Conservation (phyloP, 495 filamentous ascomycete species). For the Venustampulla echinocandica region DNA sequence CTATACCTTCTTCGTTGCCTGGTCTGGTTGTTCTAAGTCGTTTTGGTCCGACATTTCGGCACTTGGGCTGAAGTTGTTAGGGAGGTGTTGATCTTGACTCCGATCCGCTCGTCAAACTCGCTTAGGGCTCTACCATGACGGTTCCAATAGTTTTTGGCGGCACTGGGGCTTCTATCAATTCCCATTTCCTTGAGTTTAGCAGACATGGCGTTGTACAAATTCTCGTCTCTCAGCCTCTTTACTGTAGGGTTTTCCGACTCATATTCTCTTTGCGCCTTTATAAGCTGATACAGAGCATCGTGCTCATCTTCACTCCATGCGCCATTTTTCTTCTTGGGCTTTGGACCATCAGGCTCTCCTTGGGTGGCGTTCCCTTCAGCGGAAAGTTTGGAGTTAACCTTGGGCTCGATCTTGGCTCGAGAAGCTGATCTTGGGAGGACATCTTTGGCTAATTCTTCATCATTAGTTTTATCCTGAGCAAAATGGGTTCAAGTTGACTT, state of each 20-base stretch:
- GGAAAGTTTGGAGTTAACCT: too few relatives aligned
- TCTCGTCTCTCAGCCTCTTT: background rate
- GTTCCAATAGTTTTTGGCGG: conserved; percentile 13
- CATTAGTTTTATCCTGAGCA: too few relatives aligned
- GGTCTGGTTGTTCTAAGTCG: too few relatives aligned
- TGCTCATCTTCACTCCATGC: background rate
- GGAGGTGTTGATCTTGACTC: background rate
- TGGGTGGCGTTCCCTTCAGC: background rate
- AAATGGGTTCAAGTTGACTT: too few relatives aligned
- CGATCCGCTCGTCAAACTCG: conserved; percentile 5
- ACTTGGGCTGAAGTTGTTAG: background rate
- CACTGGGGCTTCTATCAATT: conserved; percentile 1
- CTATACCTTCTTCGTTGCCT: too few relatives aligned
- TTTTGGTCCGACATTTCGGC: too few relatives aligned
- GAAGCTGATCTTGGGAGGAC: too few relatives aligned
- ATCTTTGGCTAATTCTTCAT: too few relatives aligned
- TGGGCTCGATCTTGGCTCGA: too few relatives aligned
- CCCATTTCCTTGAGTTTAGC: background rate
- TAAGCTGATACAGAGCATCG: background rate
- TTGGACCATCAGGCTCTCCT: background rate
- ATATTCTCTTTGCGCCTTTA: background rate
- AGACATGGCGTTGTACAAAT: background rate
- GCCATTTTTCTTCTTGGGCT: background rate
- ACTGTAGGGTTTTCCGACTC: background rate
- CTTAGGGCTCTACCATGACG: background rate